Percentiles rank a stretch among this genome's conserved stretches.
Conservation (phyloP, 164 flowering plant genomes). For the Berberis thunbergii region DNA sequence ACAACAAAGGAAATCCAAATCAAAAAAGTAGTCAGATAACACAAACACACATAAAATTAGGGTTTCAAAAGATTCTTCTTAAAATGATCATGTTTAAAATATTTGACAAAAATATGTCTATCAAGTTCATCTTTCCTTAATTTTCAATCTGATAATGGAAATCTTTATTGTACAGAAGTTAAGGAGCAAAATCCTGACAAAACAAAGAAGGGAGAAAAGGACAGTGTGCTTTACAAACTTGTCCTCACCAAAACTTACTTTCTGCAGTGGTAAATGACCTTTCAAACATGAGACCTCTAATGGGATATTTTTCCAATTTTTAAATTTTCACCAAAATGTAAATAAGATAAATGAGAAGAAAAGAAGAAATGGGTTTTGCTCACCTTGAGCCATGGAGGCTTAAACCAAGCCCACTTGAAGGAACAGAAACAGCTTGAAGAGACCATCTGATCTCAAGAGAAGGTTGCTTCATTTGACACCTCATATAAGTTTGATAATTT, state of each 20-base stretch:
- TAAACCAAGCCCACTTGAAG: slow-evolving; percentile 64
- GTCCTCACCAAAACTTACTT: slow-evolving; percentile 22
- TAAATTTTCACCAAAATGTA: not conserved
- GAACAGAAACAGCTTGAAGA: slow-evolving; percentile 78
- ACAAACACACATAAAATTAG: no score
- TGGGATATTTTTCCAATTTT: no score
- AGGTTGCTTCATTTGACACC: slow-evolving; percentile 64
- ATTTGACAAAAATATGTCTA: no score
- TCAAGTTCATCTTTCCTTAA: slow-evolving; percentile 4
- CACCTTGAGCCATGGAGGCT: slow-evolving; percentile 76
- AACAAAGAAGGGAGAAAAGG: slow-evolving; percentile 18
- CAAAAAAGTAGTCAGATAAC: no score
- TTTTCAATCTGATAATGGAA: slow-evolving; percentile 10
- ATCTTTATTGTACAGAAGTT: slow-evolving; percentile 10
- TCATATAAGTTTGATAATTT: slow-evolving; percentile 65
- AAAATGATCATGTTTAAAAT: not conserved
- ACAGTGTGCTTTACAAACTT: slow-evolving; percentile 17
- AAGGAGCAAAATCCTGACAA: slow-evolving; percentile 17
- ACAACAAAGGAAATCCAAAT: no score
- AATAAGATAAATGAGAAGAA: not conserved
- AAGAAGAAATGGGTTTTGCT: slow-evolving; percentile 4
- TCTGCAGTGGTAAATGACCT: slow-evolving; percentile 3
- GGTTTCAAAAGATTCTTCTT: no score
- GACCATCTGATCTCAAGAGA: slow-evolving; percentile 67
- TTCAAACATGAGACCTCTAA: not conserved